Evolutionary conservation across 768 basidiomycete genomes (phyloP).

Genomic region (Bullera alba): DNA sequence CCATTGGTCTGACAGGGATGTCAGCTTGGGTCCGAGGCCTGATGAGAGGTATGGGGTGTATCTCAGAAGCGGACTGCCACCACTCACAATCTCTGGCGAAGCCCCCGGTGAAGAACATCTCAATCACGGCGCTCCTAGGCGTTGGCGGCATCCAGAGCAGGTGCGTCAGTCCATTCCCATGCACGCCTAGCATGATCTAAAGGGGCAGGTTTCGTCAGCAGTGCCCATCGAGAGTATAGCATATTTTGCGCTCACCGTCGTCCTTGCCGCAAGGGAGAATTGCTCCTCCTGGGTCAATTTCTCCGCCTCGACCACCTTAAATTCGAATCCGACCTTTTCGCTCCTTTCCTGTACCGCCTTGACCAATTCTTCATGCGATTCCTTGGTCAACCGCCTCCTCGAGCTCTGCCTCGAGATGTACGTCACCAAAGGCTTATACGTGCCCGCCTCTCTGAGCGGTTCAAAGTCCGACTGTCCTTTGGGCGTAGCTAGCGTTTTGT

Average conservation of each 20-base stretch:
- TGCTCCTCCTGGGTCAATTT: slow-evolving; percentile 45
- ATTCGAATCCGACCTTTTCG: slow-evolving; percentile 65
- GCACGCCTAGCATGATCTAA: slow-evolving; percentile 90
- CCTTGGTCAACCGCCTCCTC: slow-evolving; percentile 67
- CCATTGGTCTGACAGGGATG: slow-evolving; percentile 38
- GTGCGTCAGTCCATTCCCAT: slow-evolving; percentile 83
- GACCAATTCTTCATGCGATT: slow-evolving; percentile 73
- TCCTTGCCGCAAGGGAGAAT: slow-evolving; percentile 41
- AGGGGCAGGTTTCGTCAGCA: not conserved
- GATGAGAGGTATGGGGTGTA: not conserved
- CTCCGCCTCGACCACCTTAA: slow-evolving; percentile 44
- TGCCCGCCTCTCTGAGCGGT: slow-evolving; percentile 14
- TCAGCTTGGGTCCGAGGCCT: not conserved
- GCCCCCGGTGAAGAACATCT: slow-evolving; percentile 78
- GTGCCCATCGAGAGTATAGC: not conserved
- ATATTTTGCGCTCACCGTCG: slow-evolving; percentile 36
- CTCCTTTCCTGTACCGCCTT: slow-evolving; percentile 61
- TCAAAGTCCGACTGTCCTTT: slow-evolving; percentile 11
- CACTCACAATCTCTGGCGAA: slow-evolving; percentile 81
- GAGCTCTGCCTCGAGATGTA: slow-evolving; percentile 80
- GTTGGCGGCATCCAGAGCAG: slow-evolving; percentile 88
- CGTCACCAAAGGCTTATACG: slow-evolving; percentile 67
- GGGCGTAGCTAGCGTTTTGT: not conserved
- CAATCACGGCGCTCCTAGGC: slow-evolving; percentile 76
- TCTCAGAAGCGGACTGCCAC: not conserved